Conservation (phyloP, 345 rosid species). For the Brassica juncea region DNA sequence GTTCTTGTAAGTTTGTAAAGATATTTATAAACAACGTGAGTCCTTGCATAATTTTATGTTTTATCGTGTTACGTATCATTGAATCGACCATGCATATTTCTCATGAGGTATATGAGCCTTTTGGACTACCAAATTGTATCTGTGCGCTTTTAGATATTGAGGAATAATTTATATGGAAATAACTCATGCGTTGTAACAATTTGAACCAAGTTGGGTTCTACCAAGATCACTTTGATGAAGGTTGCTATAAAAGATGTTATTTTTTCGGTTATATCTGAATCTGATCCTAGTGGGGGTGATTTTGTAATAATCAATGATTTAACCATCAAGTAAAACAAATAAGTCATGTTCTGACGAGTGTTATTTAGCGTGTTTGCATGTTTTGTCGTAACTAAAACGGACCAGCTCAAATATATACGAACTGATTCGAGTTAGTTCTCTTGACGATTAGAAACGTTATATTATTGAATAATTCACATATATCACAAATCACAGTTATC, state of each 20-base stretch:
- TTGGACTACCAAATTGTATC: not conserved
- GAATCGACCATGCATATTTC: constrained; percentile 19
- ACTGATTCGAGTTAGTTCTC: not conserved
- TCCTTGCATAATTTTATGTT: not conserved
- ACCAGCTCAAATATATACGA: constrained; percentile 5
- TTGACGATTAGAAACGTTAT: not conserved
- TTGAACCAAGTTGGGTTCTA: not conserved
- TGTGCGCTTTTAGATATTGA: not conserved
- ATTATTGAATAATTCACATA: constrained; percentile 26
- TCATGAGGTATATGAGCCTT: not conserved
- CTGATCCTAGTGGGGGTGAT: not conserved
- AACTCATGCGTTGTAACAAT: not conserved
- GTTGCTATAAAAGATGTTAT: not conserved
- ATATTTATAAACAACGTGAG: not conserved
- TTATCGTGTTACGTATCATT: not conserved
- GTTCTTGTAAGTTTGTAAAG: constrained; percentile 10
- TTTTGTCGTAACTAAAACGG: not conserved
- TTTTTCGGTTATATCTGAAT: not conserved
- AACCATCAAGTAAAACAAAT: not conserved
- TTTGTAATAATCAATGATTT: not conserved
- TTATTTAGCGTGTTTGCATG: not conserved
- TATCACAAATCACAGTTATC: constrained; percentile 15
- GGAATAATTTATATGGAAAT: not conserved
- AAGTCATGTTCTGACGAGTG: constrained; percentile 1
- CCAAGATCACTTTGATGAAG: not conserved